Conservation (phyloP, 2,329 filamentous ascomycete species). For the Xylariaceae sp. region DNA sequence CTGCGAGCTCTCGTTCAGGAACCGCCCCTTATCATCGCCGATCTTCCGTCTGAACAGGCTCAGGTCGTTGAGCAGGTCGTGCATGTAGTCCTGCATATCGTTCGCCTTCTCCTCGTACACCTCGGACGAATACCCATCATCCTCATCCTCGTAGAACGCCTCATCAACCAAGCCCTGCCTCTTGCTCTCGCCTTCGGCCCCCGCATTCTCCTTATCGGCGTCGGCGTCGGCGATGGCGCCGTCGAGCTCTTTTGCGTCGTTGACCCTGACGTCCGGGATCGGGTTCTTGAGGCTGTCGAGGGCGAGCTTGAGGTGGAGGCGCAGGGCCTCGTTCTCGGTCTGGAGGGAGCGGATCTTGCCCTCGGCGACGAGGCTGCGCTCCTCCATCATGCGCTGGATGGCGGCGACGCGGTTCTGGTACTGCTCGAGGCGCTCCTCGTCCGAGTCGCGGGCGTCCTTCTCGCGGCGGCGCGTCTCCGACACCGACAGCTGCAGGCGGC, state of each 20-base stretch:
- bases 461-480: conserved; percentile 61
- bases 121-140: conserved; percentile 45
- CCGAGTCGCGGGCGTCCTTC: conserved; percentile 60
- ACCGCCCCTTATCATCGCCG: conserved; percentile 75
- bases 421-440: conserved; percentile 86
- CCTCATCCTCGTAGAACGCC: conserved; percentile 62
- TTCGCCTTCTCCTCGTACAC: conserved; percentile 57
- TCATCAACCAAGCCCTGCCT: conserved; percentile 48
- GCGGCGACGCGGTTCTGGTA: conserved; percentile 88
- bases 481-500: conserved; percentile 75
- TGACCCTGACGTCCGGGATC: conserved; percentile 64
- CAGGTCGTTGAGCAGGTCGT: conserved; percentile 79
- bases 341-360: conserved; percentile 90
- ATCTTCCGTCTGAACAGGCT: conserved; percentile 83
- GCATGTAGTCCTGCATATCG: conserved; percentile 82
- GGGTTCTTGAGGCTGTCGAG: conserved; percentile 88
- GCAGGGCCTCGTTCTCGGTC: conserved; percentile 86
- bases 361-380: conserved; percentile 85
- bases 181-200: conserved; percentile 41
- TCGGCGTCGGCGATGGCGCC: conserved; percentile 36
- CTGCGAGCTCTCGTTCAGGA: conserved; percentile 65
- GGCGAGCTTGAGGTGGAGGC: conserved; percentile 85
- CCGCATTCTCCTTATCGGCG: conserved; percentile 30
- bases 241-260: conserved; percentile 35
- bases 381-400: conserved; percentile 96